phyloP scores from a whole-genome alignment of 2,329 filamentous ascomycete species.

The Nemania sp. region DNA sequence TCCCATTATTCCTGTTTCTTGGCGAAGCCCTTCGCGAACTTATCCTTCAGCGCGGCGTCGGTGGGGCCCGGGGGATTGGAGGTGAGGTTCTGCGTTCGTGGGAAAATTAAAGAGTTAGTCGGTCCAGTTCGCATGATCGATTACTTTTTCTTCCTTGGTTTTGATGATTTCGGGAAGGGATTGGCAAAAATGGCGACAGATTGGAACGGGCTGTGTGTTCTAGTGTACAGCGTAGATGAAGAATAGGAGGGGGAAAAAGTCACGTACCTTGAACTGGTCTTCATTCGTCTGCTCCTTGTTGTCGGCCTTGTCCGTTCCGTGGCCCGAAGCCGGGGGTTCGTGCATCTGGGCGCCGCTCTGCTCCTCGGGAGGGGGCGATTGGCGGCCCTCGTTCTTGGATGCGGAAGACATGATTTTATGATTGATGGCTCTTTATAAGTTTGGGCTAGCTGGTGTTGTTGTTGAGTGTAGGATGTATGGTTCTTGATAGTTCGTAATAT shows the following conservation, averaged over 20 bases:
- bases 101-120: too few species aligned
- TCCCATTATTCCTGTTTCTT: too few species aligned
- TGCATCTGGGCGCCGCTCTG: slow-evolving; percentile 69
- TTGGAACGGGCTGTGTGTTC: not conserved
- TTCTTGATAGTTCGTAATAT: not conserved
- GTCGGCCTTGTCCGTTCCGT: slow-evolving; percentile 59
- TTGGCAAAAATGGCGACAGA: not conserved
- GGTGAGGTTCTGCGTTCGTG: slow-evolving; percentile 52
- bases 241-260: not conserved
- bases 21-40: slow-evolving; percentile 57
- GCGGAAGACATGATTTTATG: slow-evolving; percentile 60
- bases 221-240: not conserved
- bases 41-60: slow-evolving; percentile 63
- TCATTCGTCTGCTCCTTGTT: slow-evolving; percentile 58
- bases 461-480: not conserved
- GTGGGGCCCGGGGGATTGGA: slow-evolving; percentile 71
- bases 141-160: not conserved
- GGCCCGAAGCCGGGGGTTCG: slow-evolving; percentile 60
- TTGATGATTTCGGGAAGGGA: not conserved
- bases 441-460: not conserved
- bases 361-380: slow-evolving; percentile 76
- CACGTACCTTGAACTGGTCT: slow-evolving; percentile 56
- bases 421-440: not conserved
- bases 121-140: slow-evolving; percentile 10
- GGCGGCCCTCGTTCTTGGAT: slow-evolving; percentile 59